Base-by-base conservation (phyloP, 805 yeast genomes). In the Kluyveromyces wickerhamii region DNA sequence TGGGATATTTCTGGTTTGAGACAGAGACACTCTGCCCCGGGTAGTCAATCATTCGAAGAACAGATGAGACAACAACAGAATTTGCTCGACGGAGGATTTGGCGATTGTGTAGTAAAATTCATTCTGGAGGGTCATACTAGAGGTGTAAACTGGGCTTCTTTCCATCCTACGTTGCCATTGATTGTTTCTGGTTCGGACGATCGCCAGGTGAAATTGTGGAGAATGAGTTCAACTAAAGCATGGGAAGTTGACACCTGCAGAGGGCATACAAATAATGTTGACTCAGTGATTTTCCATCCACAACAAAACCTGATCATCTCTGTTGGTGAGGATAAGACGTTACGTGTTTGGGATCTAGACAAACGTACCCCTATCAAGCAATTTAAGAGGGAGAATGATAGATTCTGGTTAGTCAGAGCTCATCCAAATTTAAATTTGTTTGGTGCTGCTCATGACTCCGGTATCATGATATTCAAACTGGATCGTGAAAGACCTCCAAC, bases 221-320 rank as follows among this genome's bases (percentile, higher is more conserved):
- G 97, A 63, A 86, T 87, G 96, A 79, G 87, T 52, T 96, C 92
- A 47, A 78, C 94, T 23, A 86, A 88, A 63, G 98, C 98, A 16
- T 92, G 97, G 97, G 98, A 94, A 61, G 94, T 94, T 40, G 99
- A 92, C 58, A 84, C 96, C 18, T 89, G 96, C 62, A 77, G 98
- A 54, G 98, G 98, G 37, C 99, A 92, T 62, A 84, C 95, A 19
- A 88, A 88, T 54, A 87, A 84, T 57, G 95, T 92, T 34, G 77
- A 87, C 34, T 70, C 92, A 59, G 87, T 85, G 24, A 66, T 83
- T 34, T 94, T 94, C 74, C 96, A 92, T 58, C 96, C 97, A 27
- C 77, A 78, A 44, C 92, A 86, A 61, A 96, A 92, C 49, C 67
- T 89, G 54, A 87, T 92, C 44, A 67, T 92, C 34, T 88, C 97